These are phyloP conservation scores for Spathaspora boniae DNA, from an alignment of 805 yeast genomes.

Conservation along the genomic window DNA sequence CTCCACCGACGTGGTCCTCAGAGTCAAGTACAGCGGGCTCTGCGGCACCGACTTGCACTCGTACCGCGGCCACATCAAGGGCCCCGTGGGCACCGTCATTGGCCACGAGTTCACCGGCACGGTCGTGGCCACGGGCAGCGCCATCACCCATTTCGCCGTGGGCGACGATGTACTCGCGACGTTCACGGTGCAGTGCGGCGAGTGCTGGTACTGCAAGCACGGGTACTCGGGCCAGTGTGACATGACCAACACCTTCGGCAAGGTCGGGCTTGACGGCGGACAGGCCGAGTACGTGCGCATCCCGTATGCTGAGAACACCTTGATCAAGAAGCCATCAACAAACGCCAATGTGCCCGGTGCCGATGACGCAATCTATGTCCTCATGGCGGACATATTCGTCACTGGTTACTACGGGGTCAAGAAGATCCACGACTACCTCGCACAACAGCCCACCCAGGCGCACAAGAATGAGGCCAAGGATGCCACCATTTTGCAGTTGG, in stretches of 20 bases:
- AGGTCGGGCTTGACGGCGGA: constrained; percentile 54
- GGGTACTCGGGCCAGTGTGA: constrained; percentile 56
- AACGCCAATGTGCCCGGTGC: constrained; percentile 31
- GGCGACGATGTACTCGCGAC: constrained; percentile 48
- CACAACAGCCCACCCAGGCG: constrained; percentile 17
- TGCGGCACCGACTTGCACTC: constrained; percentile 57
- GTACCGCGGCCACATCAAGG: constrained; percentile 47
- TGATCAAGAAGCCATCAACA: constrained; percentile 39
- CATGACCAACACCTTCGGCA: constrained; percentile 55
- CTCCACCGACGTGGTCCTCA: constrained; percentile 45
- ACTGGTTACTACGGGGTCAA: constrained; percentile 60
- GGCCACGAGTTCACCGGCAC: constrained; percentile 53
- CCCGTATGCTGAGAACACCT: constrained; percentile 53
- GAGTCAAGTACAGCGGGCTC: constrained; percentile 45
- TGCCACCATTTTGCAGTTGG: constrained; percentile 47
- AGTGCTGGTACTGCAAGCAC: constrained; percentile 54
- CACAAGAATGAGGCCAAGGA: constrained; percentile 13
- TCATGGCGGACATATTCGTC: constrained; percentile 64
- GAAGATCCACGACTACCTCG: constrained; percentile 42
- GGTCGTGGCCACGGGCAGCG: constrained; percentile 37
- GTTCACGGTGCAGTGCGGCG: constrained; percentile 58
- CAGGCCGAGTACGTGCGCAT: constrained; percentile 60
- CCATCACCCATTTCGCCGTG: constrained; percentile 26
- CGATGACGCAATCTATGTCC: constrained; percentile 45
- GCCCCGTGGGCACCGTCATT: constrained; percentile 38